Evolutionary conservation across 495 filamentous ascomycete genomes (phyloP).

Genomic region (Delitschia confertaspora): DNA sequence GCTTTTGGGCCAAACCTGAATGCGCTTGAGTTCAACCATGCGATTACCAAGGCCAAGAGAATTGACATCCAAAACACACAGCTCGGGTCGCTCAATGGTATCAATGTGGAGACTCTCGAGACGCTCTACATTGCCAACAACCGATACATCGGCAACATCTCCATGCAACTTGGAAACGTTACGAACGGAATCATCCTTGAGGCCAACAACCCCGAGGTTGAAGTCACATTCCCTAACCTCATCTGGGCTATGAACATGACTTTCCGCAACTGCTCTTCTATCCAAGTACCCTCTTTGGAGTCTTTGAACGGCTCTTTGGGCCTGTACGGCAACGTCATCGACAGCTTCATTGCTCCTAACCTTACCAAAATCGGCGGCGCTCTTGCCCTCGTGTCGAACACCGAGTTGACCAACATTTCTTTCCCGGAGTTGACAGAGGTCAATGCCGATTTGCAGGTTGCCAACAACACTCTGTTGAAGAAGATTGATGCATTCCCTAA

Average conservation of each 20-base stretch:
- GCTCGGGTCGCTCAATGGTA: conserved; percentile 62
- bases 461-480: conserved; percentile 72
- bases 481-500: conserved; percentile 55
- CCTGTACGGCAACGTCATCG: conserved; percentile 73
- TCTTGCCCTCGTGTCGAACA: conserved; percentile 73
- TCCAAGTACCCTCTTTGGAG: conserved; percentile 68
- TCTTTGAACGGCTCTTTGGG: conserved; percentile 69
- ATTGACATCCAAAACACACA: conserved; percentile 77
- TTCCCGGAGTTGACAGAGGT: conserved; percentile 58
- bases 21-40: conserved; percentile 52
- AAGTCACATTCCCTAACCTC: conserved; percentile 64
- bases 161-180: conserved; percentile 58
- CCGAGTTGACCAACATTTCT: conserved; percentile 63
- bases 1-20: conserved; percentile 67
- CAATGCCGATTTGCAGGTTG: conserved; percentile 69
- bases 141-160: conserved; percentile 31
- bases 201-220: conserved; percentile 49
- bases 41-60: conserved; percentile 45
- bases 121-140: conserved; percentile 37
- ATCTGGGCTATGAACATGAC: conserved; percentile 73
- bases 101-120: conserved; percentile 65
- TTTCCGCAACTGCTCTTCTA: conserved; percentile 68
- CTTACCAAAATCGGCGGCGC: conserved; percentile 60
- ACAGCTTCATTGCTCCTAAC: conserved; percentile 61
- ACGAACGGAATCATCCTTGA: conserved; percentile 54